These are phyloP conservation scores for Syzygium jambos DNA, from an alignment of 345 rosid genomes.

Conservation along the genomic window DNA sequence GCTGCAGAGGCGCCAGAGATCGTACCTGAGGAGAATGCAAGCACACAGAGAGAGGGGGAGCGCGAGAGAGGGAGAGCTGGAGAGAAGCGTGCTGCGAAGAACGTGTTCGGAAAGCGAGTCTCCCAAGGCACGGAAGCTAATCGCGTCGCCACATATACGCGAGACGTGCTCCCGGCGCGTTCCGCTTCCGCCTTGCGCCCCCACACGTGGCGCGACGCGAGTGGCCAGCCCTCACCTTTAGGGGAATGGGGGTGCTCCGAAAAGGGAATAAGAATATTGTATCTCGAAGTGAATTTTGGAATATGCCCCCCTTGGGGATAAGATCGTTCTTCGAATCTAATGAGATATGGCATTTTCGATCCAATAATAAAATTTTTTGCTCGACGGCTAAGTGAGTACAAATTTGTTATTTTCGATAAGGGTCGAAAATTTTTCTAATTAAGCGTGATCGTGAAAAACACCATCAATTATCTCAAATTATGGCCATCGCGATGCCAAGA, in stretches of 20 bases:
- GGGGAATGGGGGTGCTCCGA: neutral
- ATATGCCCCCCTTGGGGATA: neutral
- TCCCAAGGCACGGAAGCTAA: neutral
- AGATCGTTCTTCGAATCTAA: neutral
- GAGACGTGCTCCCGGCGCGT: neutral
- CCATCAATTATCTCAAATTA: neutral
- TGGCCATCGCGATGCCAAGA: neutral
- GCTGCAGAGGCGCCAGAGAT: neutral
- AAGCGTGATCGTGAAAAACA: neutral
- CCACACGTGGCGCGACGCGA: neutral
- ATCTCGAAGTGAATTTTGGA: neutral
- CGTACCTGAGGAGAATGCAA: constrained; percentile 18
- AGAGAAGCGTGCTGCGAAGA: neutral
- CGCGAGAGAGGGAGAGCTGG: neutral
- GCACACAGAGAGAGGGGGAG: neutral
- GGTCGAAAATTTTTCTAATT: neutral
- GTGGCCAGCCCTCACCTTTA: neutral
- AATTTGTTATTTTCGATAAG: no score
- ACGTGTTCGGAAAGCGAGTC: neutral
- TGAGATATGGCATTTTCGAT: neutral
- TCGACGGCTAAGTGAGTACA: neutral
- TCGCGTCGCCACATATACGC: neutral
- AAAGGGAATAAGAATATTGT: neutral
- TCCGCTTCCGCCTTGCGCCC: no score
- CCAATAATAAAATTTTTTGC: neutral